Evolutionary conservation across 495 filamentous ascomycete genomes (phyloP), one percentile per base, ranked within the genome.

Genomic region (Penicillium coprophilum): DNA sequence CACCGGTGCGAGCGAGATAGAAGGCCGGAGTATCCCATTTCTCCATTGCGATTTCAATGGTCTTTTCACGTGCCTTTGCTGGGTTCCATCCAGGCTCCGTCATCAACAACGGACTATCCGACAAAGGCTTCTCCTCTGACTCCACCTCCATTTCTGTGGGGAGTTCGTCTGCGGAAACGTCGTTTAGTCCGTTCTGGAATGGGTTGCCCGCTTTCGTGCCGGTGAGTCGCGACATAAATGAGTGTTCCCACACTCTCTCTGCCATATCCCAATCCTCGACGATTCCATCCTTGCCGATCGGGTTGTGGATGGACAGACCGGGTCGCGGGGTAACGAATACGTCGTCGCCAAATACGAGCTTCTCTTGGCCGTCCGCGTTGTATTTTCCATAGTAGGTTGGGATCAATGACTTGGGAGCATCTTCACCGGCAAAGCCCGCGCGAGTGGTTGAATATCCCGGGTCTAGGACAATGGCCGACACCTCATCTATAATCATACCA

Each of bases 211-310:
- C 82, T 75, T 78, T 87, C 58, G 71, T 77, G 68, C 80, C 85
- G n/a, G 80, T 93, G 60, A 88, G 83, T 67, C 84, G 85, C 62
- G 83, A 95, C 62, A 81, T 91, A 71, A 89, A 90, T 58, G 84
- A 87, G 71, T 83, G 92, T 67, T 96, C 91, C 94, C 93, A 97
- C 23, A 97, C 68, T 69, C 85, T 87, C 50, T 89, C 84, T 21
- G 92, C 94, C 53, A 86, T 86, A 56, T 97, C 95, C 94, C 94
- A 97, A 71, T 98, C 93, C 71, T 95, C 90, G 47, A 97, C 95
- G 28, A 89, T 82, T 59, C 92, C 91, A 70, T 97, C 93, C 64
- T 85, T 83, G 62, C 83, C 85, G 81, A 96, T 92, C 57, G 93
- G 91, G 70, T 97, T 97, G 68, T 84, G 82, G 55, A 97, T 84